These are phyloP conservation scores for Fusarium secorum DNA, from an alignment of 2,329 filamentous ascomycete genomes.

Conservation along the genomic window DNA sequence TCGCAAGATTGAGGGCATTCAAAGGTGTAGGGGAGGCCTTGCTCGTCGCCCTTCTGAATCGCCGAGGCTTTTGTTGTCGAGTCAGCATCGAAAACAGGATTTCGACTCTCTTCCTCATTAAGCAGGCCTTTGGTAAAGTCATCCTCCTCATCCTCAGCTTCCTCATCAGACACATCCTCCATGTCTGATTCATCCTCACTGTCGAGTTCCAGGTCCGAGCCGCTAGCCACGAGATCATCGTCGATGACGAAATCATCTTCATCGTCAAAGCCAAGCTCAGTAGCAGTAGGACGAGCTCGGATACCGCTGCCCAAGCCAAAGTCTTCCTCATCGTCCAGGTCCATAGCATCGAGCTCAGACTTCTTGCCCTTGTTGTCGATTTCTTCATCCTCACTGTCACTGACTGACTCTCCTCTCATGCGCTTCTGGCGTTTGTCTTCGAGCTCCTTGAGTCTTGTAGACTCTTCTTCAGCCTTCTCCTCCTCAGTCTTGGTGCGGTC, in stretches of 20 bases:
- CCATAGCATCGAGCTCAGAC: slow-evolving; percentile 48
- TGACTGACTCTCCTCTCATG: slow-evolving; percentile 84
- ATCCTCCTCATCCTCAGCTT: slow-evolving; percentile 50
- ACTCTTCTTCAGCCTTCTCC: slow-evolving; percentile 80
- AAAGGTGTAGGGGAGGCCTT: slow-evolving; percentile 81
- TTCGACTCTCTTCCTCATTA: slow-evolving; percentile 63
- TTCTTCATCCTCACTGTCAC: slow-evolving; percentile 68
- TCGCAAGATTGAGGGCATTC: slow-evolving; percentile 80
- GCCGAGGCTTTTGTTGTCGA: slow-evolving; percentile 52
- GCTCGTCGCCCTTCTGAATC: slow-evolving; percentile 54
- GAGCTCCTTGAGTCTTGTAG: slow-evolving; percentile 76
- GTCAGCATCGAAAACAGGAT: slow-evolving; percentile 59
- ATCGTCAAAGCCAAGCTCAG: slow-evolving; percentile 80
- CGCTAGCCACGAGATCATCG: slow-evolving; percentile 84
- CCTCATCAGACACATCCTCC: slow-evolving; percentile 51
- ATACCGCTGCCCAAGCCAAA: slow-evolving; percentile 69
- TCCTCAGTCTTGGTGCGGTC: slow-evolving; percentile 92
- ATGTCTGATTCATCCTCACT: slow-evolving; percentile 63
- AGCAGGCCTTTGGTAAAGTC: slow-evolving; percentile 77
- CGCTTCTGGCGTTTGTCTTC: slow-evolving; percentile 83
- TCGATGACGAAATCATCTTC: slow-evolving; percentile 95
- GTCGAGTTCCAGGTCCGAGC: slow-evolving; percentile 71
- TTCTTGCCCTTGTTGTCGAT: slow-evolving; percentile 51
- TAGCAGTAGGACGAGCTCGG: slow-evolving; percentile 62
- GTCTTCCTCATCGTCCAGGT: slow-evolving; percentile 56